A percentile compares a stretch with the other conserved stretches of the same genome.
Conservation (phyloP, 2,329 filamentous ascomycete genomes). For the Aspergillus sergii region DNA sequence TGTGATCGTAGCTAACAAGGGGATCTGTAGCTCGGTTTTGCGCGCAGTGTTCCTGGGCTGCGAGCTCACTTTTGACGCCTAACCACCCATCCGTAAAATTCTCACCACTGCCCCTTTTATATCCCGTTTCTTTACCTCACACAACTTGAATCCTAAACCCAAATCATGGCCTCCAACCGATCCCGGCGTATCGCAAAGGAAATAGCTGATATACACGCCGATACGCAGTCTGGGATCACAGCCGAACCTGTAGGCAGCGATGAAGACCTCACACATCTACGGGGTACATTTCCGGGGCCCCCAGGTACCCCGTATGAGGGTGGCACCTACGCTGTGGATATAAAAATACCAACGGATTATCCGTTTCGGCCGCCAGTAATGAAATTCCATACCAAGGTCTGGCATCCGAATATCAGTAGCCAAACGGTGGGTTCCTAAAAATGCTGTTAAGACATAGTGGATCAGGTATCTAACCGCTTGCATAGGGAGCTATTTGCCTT, state of each 20-base stretch:
- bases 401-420: slow-evolving; percentile 96
- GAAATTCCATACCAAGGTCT: slow-evolving; percentile 90
- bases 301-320: slow-evolving; percentile 93
- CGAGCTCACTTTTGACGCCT: neutral
- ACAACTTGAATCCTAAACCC: neutral
- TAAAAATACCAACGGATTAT: slow-evolving; percentile 84
- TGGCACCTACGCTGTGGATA: slow-evolving; percentile 79
- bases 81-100: neutral
- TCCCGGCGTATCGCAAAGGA: slow-evolving; percentile 57
- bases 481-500: slow-evolving; percentile 90
- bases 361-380: slow-evolving; percentile 91
- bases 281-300: slow-evolving; percentile 80
- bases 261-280: slow-evolving; percentile 77
- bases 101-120: neutral
- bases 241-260: slow-evolving; percentile 65
- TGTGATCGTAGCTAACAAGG: slow-evolving; percentile 1
- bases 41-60: neutral
- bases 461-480: neutral
- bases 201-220: slow-evolving; percentile 55
- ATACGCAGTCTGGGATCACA: slow-evolving; percentile 75
- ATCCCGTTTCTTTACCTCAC: slow-evolving; percentile 3
- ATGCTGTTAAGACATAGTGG: neutral
- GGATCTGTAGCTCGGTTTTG: neutral
- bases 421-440: slow-evolving; percentile 70
- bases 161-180: slow-evolving; percentile 58